Evolutionary conservation across 1,284 basidiomycete genomes (phyloP), one percentile per base, ranked within the genome.

Genomic region (Sporisorium scitamineum): DNA sequence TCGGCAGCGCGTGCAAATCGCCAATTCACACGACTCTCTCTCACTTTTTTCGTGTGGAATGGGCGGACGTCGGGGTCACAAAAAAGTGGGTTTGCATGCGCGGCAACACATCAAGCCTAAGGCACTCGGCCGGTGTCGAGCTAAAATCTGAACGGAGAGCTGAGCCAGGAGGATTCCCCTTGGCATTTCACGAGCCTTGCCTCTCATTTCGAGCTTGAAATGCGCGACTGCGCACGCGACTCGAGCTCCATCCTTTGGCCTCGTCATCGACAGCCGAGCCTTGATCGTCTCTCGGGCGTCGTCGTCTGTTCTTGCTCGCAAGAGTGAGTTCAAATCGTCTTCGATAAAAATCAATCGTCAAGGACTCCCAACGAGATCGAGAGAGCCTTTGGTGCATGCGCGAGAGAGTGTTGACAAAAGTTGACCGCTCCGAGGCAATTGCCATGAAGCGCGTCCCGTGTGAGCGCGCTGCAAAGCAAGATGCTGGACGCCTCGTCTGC

Each of bases 41-140:
- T 42, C 5, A 1, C 39, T 42, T 8, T 16, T 39, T n/a, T 39
- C 18, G 6, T 27, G 44, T 27, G 20, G 26, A 18, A 16, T 27
- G 14, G n/a, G 31, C 14, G 20, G 18, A 29, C 20, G 56, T 60
- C 50, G 58, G 58, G 41, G 58, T 39, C 20, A 24, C 16, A 60
- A 42, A 42, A 27, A 37, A n/a, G 39, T 20, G 39, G 39, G n/a
- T 50, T 26, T 5, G 20, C 32, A 27, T 14, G 34, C 52, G 52
- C 32, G 53, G 53, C 53, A 22, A 41, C 18, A 42, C 3, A 14
- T 26, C 44, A 27, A 53, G 29, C 4, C 31, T 24, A 37, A 20
- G 39, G 61, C 61, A 55, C 37, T 56, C 24, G 53, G 27, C 20
- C 54, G 24, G 54, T 63, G 32, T 56, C 54, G 61, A 56, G 61